Percentiles rank a stretch among this genome's conserved stretches.
phyloP scores from a whole-genome alignment of 495 filamentous ascomycete species.

The Trichoderma reesei region DNA sequence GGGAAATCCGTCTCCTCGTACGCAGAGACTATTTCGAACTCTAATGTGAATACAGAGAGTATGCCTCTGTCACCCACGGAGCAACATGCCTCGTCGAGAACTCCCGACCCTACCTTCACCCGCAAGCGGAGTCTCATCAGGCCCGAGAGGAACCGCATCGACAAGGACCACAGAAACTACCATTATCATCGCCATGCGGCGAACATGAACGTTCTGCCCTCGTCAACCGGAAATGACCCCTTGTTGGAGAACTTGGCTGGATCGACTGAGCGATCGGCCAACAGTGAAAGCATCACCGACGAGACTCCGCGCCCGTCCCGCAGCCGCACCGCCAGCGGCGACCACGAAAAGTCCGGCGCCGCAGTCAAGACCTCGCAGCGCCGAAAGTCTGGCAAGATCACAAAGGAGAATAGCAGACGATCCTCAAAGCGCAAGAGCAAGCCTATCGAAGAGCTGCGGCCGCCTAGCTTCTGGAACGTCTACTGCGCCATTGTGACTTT shows the following conservation, averaged over 20 bases:
- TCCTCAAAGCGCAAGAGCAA: slow-evolving; percentile 46
- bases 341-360: slow-evolving; percentile 29
- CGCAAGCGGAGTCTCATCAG: slow-evolving; percentile 78
- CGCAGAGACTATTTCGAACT: slow-evolving; percentile 38
- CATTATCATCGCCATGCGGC: slow-evolving; percentile 87
- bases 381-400: slow-evolving; percentile 32
- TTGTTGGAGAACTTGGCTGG: slow-evolving; percentile 59
- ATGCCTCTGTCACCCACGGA: slow-evolving; percentile 35
- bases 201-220: slow-evolving; percentile 79
- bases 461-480: slow-evolving; percentile 85
- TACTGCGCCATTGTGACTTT: slow-evolving; percentile 93
- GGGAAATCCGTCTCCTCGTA: slow-evolving; percentile 39
- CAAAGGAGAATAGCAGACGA: slow-evolving; percentile 34
- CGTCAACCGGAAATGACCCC: slow-evolving; percentile 85
- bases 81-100: slow-evolving; percentile 18
- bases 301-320: slow-evolving; percentile 24
- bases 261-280: slow-evolving; percentile 32
- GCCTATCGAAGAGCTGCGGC: slow-evolving; percentile 54
- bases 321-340: slow-evolving; percentile 18
- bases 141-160: slow-evolving; percentile 76
- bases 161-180: slow-evolving; percentile 82
- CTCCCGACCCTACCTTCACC: slow-evolving; percentile 32
- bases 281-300: slow-evolving; percentile 29
- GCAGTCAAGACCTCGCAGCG: slow-evolving; percentile 21
- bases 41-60: slow-evolving; percentile 37